Base-by-base conservation (phyloP, 2,329 filamentous ascomycete species). In the Teratosphaeria gauchensis region DNA sequence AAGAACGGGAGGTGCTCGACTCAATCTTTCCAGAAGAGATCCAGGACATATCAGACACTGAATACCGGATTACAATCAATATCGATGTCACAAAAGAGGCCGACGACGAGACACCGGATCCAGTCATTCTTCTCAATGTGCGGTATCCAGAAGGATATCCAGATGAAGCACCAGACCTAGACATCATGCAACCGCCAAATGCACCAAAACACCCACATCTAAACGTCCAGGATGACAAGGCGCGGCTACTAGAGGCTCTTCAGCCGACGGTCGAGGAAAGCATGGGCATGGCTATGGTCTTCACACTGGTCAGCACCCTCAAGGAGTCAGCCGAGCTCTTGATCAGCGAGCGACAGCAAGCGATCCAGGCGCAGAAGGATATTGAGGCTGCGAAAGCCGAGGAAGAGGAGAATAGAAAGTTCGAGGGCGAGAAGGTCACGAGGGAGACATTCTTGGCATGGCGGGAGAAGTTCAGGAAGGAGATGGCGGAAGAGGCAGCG, bases 11-110 rank as follows among this genome's bases (percentile, higher is more conserved):
- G 75, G 92, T 99, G 68, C 90, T 99, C 72, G 90, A 95, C 71
- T 96, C 92, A 61, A 99, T 99, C 71, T 99, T 97, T 67, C 91
- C 94, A 1, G 92, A 99, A 61, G 94, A 99, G 77, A 96, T 99
- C 67, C 92, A 72, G 94, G 94, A 96, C 73, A 85, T 96, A 69
- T 94, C 90, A 67, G 90, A 96, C 57, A 89, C 84, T 59, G 88
- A 95, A 73, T 97, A 89, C 78, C 87, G 89, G 71, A 86, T 99
- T 78, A 84, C 85, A 56, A 87, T 97, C 71, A 79, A 82, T n/a
- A 83, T 99, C 59, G 94, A 99, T 64, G 81, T 90, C 31, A 83
- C 80, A 51, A 56, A 63, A 31, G 59, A 62, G 14, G 82, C 84
- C 58, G 83, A 86, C 63, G 83, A 85, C 30, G 71, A 70, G 62